A percentile compares a stretch with the other conserved stretches of the same genome.
Conservation (phyloP, 441 rosid species). For the Aleurites moluccanus region DNA sequence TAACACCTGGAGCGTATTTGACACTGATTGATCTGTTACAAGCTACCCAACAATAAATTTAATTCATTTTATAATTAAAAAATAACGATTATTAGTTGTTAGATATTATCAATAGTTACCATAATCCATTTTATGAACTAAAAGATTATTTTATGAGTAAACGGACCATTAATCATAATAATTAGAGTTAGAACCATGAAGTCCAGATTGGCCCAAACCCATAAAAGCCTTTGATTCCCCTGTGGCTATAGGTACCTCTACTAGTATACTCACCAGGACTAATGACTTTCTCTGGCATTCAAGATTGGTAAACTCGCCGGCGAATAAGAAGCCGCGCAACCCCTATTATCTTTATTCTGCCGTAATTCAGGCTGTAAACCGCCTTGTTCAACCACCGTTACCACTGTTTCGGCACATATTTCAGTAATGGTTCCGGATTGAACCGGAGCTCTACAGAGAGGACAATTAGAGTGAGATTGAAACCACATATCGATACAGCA, state of each 20-base stretch:
- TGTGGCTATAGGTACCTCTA: constrained; percentile 36
- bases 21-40: too few relatives aligned
- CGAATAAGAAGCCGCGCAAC: constrained; percentile 28
- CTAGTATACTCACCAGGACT: constrained; percentile 33
- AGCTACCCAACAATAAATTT: too few relatives aligned
- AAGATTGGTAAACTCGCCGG: constrained; percentile 26
- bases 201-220: constrained; percentile 18
- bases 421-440: constrained; percentile 24
- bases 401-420: neutral
- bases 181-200: constrained; percentile 24
- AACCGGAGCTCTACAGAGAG: constrained; percentile 69
- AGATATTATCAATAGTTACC: too few relatives aligned
- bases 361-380: constrained; percentile 1
- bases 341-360: constrained; percentile 24
- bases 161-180: too few relatives aligned
- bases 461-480: constrained; percentile 76
- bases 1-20: too few relatives aligned
- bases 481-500: constrained; percentile 88
- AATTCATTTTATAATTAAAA: too few relatives aligned
- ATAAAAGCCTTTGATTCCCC: constrained; percentile 4
- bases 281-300: constrained; percentile 29
- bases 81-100: too few relatives aligned
- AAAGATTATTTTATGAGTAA: too few relatives aligned
- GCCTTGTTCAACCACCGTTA: constrained; percentile 7
- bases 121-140: too few relatives aligned